Evolutionary conservation across 768 basidiomycete species (phyloP).

Genomic region (Leccinum variicolor): DNA sequence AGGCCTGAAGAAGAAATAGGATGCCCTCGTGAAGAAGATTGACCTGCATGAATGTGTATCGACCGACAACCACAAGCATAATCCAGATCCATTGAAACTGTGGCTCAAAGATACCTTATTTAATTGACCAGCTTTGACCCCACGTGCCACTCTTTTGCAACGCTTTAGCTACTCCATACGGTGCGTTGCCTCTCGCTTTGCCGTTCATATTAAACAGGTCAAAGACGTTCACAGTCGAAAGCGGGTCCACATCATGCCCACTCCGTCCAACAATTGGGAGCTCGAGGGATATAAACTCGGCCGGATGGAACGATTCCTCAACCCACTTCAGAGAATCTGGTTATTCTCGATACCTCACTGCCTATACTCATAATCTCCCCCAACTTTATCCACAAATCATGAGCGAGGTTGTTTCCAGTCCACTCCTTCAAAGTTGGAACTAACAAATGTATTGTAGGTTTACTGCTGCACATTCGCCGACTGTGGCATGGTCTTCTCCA

Average conservation of each 20-base stretch:
- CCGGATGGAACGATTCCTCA: not conserved
- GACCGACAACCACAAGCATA: not conserved
- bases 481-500: constrained; percentile 5
- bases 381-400: not conserved
- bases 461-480: not conserved
- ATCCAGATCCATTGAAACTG: not conserved
- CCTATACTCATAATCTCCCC: not conserved
- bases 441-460: not conserved
- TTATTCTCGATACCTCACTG: constrained; percentile 1
- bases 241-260: constrained; percentile 1
- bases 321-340: constrained; percentile 10
- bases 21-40: not conserved
- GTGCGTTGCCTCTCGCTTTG: constrained; percentile 5
- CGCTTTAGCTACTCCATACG: not conserved
- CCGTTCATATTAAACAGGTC: not conserved
- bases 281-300: constrained; percentile 12
- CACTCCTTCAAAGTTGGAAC: not conserved
- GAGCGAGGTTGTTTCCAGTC: constrained; percentile 2
- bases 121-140: constrained; percentile 1
- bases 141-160: not conserved
- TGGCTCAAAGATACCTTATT: not conserved
- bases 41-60: not conserved
- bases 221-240: not conserved
- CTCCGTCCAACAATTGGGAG: not conserved
- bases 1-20: not conserved